Percentiles rank a stretch among this genome's conserved stretches.
Evolutionary conservation across 257 asterid species (phyloP).

Genomic region (Penstemon davidsonii): DNA sequence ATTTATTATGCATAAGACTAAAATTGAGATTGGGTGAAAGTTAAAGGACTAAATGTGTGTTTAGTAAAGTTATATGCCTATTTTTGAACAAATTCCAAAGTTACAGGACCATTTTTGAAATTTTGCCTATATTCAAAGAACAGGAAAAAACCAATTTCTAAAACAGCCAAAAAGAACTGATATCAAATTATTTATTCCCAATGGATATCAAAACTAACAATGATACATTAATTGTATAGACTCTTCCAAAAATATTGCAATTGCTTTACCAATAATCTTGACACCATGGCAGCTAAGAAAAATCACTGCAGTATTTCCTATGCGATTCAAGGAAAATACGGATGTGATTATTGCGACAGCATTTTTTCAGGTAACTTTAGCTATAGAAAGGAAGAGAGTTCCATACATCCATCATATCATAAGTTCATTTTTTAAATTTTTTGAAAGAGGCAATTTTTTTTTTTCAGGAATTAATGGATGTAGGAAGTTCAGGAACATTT

Average conservation of each 20-base stretch:
- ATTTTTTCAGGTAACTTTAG: conserved; percentile 65
- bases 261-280: conserved; percentile 15
- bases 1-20: too few species aligned
- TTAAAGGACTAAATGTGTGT: too few species aligned
- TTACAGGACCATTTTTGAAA: too few species aligned
- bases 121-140: too few species aligned
- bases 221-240: not conserved
- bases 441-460: not conserved
- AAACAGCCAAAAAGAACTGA: not conserved
- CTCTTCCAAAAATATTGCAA: not conserved
- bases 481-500: conserved; percentile 50
- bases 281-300: conserved; percentile 53
- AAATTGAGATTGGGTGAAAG: too few species aligned
- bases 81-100: too few species aligned
- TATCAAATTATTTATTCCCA: too few species aligned
- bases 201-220: too few species aligned
- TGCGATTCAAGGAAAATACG: conserved; percentile 77
- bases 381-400: not conserved
- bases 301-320: conserved; percentile 77
- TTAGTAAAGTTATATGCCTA: too few species aligned
- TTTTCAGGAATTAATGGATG: conserved; percentile 78
- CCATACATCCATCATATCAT: not conserved
- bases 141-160: not conserved
- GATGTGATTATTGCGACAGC: conserved; percentile 76
- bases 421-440: not conserved